Conservation (phyloP, 371 early-diverging fungal species). For the Mucor plumbeus region DNA sequence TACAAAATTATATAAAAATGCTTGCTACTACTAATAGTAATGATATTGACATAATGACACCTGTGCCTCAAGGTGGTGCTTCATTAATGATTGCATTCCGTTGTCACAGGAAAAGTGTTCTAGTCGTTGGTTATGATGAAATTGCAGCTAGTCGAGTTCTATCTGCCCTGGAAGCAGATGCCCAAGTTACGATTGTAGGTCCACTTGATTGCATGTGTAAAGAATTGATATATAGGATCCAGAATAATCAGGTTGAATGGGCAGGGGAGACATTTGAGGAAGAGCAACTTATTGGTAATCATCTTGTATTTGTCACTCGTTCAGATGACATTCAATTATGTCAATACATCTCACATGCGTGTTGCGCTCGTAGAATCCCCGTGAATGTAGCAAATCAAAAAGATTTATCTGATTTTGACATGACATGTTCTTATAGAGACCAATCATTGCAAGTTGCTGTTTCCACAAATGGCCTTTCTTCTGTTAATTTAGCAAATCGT, state of each 20-base stretch:
- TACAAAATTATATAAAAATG: neutral
- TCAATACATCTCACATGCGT: conserved; percentile 19
- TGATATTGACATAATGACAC: neutral
- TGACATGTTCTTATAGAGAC: conserved; percentile 73
- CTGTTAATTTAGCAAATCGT: conserved; percentile 65
- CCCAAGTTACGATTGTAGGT: conserved; percentile 59
- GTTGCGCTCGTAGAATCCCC: conserved; percentile 65
- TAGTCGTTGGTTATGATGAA: conserved; percentile 69
- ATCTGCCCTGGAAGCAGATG: conserved; percentile 73
- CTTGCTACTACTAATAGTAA: neutral
- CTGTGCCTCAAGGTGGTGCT: conserved; percentile 59
- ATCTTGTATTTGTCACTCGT: conserved; percentile 36
- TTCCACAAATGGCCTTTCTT: conserved; percentile 78
- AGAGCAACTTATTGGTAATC: conserved; percentile 13
- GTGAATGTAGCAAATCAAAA: conserved; percentile 80
- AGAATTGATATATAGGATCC: conserved; percentile 60
- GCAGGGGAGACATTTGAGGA: conserved; percentile 12
- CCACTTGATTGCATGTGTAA: conserved; percentile 41
- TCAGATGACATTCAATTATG: conserved; percentile 32
- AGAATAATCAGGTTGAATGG: conserved; percentile 54
- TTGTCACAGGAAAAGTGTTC: conserved; percentile 54
- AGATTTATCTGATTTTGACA: conserved; percentile 80
- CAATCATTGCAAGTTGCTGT: conserved; percentile 78
- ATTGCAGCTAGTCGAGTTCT: conserved; percentile 71
- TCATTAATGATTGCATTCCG: conserved; percentile 72